Evolutionary conservation across 2,329 filamentous ascomycete species (phyloP), one percentile per base, ranked within the genome.

Genomic region (Penicillium expansum): DNA sequence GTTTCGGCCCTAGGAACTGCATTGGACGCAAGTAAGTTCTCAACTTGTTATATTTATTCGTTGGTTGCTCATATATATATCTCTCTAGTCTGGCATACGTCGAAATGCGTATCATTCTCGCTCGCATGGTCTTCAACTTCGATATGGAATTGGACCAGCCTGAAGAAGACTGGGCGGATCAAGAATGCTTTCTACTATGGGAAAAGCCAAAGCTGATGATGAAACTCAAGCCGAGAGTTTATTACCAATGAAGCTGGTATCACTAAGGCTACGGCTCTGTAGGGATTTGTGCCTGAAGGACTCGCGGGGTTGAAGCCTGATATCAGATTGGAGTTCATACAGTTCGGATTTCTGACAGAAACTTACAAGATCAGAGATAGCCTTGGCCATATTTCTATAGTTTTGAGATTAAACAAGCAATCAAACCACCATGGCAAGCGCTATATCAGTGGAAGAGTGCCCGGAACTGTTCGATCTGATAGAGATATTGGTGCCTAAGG

Each of bases 1-100:
- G 74, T 1, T 54, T 79, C 4, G 80, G 81, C 0, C 76, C 80
- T 3, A 71, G 80, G 2, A 80, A 81, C 51, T 83, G 80, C 55
- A 74, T 83, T 24, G 81, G 62, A 24, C 56, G 58, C 27, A 62
- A 63, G 60, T 63, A 32, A 55, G 56, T 48, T 11, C 9, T 48
- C 3, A 14, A 10, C 1, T 5, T 18, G 2, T 22, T 32, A 1
- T 16, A 0, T 3, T 4, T 33, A 8, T 5, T n/a, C 7, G 14
- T 3, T 14, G 3, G 5, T 22, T 37, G 11, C 45, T 50, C 5
- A 55, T 22, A 9, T 27, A 9, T 27, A 4, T 22, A 4, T 22
- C 5, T 20, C 18, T 44, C 5, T 13, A 63, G 61, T 37, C 35
- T 63, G 52, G 58, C 60, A 18, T 62, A 60, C 20, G 57, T 62